A percentile compares a stretch with the other conserved stretches of the same genome.
Evolutionary conservation across 139 green algal genomes (phyloP).

Genomic region (Picochlorum sp.): DNA sequence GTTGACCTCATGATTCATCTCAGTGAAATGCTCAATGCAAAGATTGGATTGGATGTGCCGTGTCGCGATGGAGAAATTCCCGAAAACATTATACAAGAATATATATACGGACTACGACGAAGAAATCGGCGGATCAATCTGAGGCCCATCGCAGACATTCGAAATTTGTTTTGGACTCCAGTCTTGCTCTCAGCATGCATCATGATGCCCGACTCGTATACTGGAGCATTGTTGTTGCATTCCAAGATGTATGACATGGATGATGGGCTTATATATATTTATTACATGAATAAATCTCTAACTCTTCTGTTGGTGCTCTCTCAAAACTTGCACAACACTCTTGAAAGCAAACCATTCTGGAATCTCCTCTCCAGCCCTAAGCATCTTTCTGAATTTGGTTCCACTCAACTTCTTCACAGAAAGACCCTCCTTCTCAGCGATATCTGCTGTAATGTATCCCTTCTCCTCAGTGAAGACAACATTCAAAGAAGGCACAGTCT

Average conservation of each 20-base stretch:
- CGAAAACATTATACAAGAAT: slow-evolving; percentile 43
- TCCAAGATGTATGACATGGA: not conserved
- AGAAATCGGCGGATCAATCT: slow-evolving; percentile 59
- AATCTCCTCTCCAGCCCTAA: slow-evolving; percentile 81
- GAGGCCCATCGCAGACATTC: slow-evolving; percentile 59
- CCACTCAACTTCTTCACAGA: slow-evolving; percentile 77
- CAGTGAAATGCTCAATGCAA: slow-evolving; percentile 33
- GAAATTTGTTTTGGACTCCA: slow-evolving; percentile 45
- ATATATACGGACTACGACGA: slow-evolving; percentile 16
- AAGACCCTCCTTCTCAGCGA: slow-evolving; percentile 61
- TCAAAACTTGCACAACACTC: slow-evolving; percentile 83
- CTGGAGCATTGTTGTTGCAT: not conserved
- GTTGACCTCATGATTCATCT: slow-evolving; percentile 56
- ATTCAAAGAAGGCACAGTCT: slow-evolving; percentile 82
- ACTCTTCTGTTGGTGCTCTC: slow-evolving; percentile 31
- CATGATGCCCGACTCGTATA: not conserved
- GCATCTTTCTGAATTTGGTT: slow-evolving; percentile 91
- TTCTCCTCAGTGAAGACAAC: slow-evolving; percentile 77
- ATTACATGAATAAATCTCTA: slow-evolving; percentile 1
- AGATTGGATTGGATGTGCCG: slow-evolving; percentile 39
- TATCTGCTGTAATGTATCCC: slow-evolving; percentile 85
- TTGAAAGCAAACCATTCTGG: slow-evolving; percentile 97
- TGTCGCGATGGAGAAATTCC: slow-evolving; percentile 33
- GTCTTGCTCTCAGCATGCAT: not conserved
- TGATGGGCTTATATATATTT: not conserved